Base-by-base conservation (phyloP, 345 rosid species). In the Jatropha curcas region DNA sequence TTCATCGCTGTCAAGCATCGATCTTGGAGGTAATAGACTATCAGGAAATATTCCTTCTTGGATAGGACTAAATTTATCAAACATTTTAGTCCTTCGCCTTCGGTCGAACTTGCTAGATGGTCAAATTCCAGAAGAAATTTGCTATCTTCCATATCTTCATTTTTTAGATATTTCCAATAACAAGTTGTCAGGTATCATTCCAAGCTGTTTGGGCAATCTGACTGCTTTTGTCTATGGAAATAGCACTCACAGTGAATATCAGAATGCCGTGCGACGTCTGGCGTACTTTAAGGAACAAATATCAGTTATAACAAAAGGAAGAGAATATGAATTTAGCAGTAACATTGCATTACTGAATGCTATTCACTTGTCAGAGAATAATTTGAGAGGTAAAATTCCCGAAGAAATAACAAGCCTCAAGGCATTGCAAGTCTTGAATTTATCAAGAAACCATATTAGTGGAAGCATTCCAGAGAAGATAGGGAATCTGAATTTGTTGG, bases 1-100 rank as follows among this genome's bases (percentile, higher is more conserved):
- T 79, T 66, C 86, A 0, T 81, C 80, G 8, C 70, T 89, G 55
- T 78, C 82, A 2, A 82, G 77, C 73, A 71, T 86, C 27, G 90
- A 88, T 73, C 88, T 86, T 10, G 85, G 88, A 69, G 82, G 80
- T 56, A 87, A 88, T 70, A 79, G 68, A 71, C 65, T 88, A 9
- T 78, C 71, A 0, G 89, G 89, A 35, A 61, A 45, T 16, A 28
- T 85, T 35, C 90, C 93, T 17, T 33, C 67, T 12, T 85, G 88
- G 92, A 13, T 68, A 1, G 72, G 62, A 1, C 22, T 35, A 14
- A 68, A 25, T 7, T 33, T 14, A 46, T 17, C 35, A 65, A 45
- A 55, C 10, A 45, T 65, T 45, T 65, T 45, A 37, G 28, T 65
- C 30, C 56, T 65, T 7, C 69, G 69, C 56, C 69, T 65, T 65